These are phyloP conservation scores for Aspergillus sp. DNA, from an alignment of 2,329 filamentous ascomycete species.

Conservation along the genomic window DNA sequence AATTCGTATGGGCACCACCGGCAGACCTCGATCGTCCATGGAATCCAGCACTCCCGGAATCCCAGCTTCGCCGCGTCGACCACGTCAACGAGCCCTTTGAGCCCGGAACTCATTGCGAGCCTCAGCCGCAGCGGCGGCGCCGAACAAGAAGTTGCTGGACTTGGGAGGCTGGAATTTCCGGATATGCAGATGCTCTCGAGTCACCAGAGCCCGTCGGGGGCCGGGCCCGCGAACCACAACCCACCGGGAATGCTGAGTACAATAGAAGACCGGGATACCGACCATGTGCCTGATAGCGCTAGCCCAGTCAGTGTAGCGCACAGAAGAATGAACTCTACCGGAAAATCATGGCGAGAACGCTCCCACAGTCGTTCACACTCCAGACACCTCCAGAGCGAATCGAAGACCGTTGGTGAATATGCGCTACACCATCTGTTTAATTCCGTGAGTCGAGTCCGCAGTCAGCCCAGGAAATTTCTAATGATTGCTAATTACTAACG, in stretches of 20 bases:
- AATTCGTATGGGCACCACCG: constrained; percentile 81
- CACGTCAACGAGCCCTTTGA: constrained; percentile 75
- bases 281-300: constrained; percentile 23
- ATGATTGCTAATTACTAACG: constrained; percentile 29
- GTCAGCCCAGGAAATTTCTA: not conserved
- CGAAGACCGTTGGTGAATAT: constrained; percentile 96
- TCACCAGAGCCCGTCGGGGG: constrained; percentile 40
- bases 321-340: constrained; percentile 56
- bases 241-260: constrained; percentile 33
- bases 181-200: constrained; percentile 31
- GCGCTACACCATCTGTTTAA: constrained; percentile 95
- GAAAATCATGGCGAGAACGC: constrained; percentile 69
- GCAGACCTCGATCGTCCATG: constrained; percentile 96
- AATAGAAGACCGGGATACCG: constrained; percentile 39
- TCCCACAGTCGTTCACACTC: constrained; percentile 75
- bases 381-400: constrained; percentile 66
- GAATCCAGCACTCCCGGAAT: constrained; percentile 85
- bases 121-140: constrained; percentile 57
- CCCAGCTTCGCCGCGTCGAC: constrained; percentile 70
- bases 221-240: constrained; percentile 31
- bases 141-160: constrained; percentile 46
- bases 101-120: constrained; percentile 78
- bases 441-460: constrained; percentile 60
- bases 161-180: constrained; percentile 32
- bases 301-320: constrained; percentile 31